Evolutionary conservation across 306 rosid genomes (phyloP), one percentile per base, ranked within the genome.

Genomic region (Pyrus bretschneideri): DNA sequence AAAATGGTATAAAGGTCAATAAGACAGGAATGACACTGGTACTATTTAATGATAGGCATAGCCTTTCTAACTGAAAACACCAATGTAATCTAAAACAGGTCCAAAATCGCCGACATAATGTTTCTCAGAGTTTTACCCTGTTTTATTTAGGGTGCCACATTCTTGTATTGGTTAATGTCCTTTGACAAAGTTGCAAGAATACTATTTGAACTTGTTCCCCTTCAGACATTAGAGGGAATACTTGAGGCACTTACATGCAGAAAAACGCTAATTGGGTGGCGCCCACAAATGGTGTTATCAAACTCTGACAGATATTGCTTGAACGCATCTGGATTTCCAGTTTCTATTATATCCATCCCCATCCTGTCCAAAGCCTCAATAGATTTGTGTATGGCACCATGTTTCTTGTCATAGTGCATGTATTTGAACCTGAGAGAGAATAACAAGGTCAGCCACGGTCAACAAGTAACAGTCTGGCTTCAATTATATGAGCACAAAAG

Each of bases 271-370:
- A 96, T 96, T 27, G 99, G 97, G 80, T 96, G 98, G 66, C 97
- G 96, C 73, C 99, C 99, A 73, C 99, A 96, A 68, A 96, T 96
- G 78, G 98, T 96, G 84, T 96, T 93, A 44, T 91, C 94, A 80
- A 86, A 96, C 70, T 96, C 89, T 30, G 6, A 33, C 66, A 90
- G 85, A 87, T 96, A 96, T 42, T 83, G 72, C 78, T 91, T 96
- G 91, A 96, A 96, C 64, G 88, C 91, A 82, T 88, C 97, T 55
- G 99, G 91, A 81, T 93, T 92, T 73, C 99, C 98, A 11, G 93
- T 82, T 89, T 96, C 99, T 67, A 96, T 96, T 78, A 89, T 88
- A 70, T 88, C 98, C 97, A 96, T 96, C 74, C 99, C 98, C 98
- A 93, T 96, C 85, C 57, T 85, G 81, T 96, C 99, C 84, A 96